Conservation (phyloP, 208 protist species). For the Phytomonas francai region DNA sequence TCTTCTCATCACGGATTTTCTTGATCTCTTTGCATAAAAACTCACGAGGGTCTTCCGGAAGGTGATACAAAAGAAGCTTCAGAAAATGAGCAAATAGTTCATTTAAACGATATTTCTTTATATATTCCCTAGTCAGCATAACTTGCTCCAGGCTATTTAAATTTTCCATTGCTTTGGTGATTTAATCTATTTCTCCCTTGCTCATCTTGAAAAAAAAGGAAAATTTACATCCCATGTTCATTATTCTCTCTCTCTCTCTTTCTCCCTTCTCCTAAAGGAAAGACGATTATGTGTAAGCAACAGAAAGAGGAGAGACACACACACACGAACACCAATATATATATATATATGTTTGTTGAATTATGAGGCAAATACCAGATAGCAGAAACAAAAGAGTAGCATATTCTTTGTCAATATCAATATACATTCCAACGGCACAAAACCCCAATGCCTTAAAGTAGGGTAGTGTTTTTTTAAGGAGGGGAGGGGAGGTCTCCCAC, state of each 20-base stretch:
- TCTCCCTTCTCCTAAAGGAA: not conserved
- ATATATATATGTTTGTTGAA: constrained; percentile 11
- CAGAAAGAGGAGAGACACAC: not conserved
- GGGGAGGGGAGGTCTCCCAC: too few species aligned
- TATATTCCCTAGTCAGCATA: constrained; percentile 44
- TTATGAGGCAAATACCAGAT: constrained; percentile 3
- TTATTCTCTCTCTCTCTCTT: not conserved
- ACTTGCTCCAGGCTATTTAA: constrained; percentile 3
- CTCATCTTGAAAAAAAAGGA: constrained; percentile 1
- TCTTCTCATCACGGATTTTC: constrained; percentile 52
- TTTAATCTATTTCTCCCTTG: constrained; percentile 4
- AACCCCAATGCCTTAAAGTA: not conserved
- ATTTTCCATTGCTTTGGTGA: constrained; percentile 1
- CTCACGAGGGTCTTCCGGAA: constrained; percentile 65
- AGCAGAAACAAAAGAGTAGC: constrained; percentile 7
- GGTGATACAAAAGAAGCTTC: constrained; percentile 78
- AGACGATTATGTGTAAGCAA: not conserved
- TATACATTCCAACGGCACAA: not conserved
- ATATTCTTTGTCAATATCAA: not conserved
- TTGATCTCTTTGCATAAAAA: constrained; percentile 75
- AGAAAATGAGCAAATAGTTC: constrained; percentile 84
- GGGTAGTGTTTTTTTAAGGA: too few species aligned
- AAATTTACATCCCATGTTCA: not conserved
- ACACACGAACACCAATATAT: not conserved
- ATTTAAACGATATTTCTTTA: constrained; percentile 72